Conservation (phyloP, 441 rosid genomes). For the Gossypium gossypioides region DNA sequence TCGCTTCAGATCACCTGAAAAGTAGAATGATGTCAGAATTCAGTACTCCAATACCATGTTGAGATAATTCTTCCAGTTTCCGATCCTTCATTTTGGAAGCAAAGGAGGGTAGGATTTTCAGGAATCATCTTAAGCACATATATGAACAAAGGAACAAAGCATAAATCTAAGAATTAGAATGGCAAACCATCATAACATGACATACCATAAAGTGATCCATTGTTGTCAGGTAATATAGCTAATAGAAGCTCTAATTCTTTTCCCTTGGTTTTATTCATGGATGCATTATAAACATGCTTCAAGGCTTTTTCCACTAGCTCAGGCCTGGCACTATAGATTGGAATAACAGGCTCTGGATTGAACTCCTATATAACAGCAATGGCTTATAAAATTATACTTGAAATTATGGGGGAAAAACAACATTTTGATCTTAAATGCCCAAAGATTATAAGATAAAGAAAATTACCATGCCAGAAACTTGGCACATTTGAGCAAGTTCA, state of each 20-base stretch:
- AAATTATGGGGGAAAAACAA: neutral
- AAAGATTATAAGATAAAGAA: neutral
- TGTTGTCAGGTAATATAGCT: conserved; percentile 88
- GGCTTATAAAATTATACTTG: neutral
- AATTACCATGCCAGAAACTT: conserved; percentile 90
- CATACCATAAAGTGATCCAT: conserved; percentile 88
- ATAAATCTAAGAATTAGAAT: neutral
- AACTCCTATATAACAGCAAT: conserved; percentile 48
- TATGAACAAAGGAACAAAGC: neutral
- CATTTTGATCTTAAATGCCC: neutral
- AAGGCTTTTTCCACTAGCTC: conserved; percentile 95
- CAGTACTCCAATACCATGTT: neutral
- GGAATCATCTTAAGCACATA: too few species aligned
- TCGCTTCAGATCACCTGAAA: conserved; percentile 74
- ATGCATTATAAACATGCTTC: conserved; percentile 70
- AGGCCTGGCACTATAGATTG: conserved; percentile 74
- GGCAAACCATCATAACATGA: neutral
- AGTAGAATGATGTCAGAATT: neutral
- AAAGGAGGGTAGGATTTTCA: neutral
- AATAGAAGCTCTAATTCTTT: conserved; percentile 85
- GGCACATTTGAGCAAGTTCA: conserved; percentile 94
- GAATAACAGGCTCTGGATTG: conserved; percentile 78
- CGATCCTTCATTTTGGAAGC: neutral
- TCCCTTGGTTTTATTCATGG: conserved; percentile 81
- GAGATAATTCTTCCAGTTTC: neutral